phyloP scores from a whole-genome alignment of 163 green algal species.

The Trebouxia gelatinosa region DNA sequence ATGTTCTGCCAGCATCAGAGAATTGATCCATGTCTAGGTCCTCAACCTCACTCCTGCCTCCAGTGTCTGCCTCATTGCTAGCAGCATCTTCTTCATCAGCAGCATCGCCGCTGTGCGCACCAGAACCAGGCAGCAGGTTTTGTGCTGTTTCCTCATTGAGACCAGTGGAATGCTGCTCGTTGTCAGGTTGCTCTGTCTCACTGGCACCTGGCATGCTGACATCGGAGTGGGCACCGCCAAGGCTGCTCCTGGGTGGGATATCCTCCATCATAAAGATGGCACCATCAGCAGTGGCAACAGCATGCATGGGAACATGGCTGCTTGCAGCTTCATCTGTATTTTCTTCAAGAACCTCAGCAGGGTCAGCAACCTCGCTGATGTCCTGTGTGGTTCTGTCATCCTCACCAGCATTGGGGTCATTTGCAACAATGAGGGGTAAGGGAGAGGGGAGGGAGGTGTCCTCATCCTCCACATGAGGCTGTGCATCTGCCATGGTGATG shows the following conservation, averaged over 20 bases:
- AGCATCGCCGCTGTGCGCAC: neutral
- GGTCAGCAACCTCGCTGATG: neutral
- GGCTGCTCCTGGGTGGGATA: neutral
- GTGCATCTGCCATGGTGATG: conserved; percentile 15
- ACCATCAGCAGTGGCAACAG: neutral
- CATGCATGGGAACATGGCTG: neutral
- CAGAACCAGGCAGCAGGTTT: neutral
- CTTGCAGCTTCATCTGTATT: neutral
- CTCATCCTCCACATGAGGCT: neutral
- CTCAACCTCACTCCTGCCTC: conserved; percentile 3
- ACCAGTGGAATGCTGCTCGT: neutral
- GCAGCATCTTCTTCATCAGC: neutral
- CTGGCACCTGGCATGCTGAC: neutral
- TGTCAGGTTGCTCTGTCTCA: neutral
- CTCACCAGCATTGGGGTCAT: neutral
- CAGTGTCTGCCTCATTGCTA: conserved; percentile 6
- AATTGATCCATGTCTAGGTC: neutral
- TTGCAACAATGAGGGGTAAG: neutral
- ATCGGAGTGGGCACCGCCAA: neutral
- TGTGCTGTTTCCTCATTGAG: neutral
- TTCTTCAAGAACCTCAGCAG: neutral
- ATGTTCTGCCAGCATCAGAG: neutral
- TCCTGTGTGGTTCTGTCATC: conserved; percentile 1
- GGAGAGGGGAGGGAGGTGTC: neutral
- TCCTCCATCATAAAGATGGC: conserved; percentile 3